Percentiles rank a stretch among this genome's conserved stretches.
Conservation (phyloP, 306 rosid species). For the Biancaea sappan region DNA sequence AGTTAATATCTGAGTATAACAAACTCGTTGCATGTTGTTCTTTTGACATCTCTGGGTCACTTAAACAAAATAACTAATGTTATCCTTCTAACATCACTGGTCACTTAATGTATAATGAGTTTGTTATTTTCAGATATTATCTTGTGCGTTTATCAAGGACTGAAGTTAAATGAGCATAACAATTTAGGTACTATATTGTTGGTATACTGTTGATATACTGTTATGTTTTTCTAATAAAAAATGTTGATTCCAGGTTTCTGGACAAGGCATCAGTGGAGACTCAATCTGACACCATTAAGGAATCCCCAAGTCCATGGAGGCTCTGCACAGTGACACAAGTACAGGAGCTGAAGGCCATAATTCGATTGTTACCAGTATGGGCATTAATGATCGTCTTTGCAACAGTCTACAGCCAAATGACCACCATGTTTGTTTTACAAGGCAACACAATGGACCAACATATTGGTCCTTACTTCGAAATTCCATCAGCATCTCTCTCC, state of each 20-base stretch:
- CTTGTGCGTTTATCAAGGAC: neutral
- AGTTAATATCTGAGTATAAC: neutral
- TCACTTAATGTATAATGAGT: neutral
- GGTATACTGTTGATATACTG: neutral
- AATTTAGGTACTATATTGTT: neutral
- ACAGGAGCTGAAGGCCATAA: conserved; percentile 74
- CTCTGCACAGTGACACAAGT: conserved; percentile 89
- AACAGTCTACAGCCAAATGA: conserved; percentile 80
- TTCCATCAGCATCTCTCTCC: conserved; percentile 86
- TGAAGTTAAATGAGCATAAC: neutral
- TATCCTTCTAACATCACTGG: no score
- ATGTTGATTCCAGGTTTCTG: conserved; percentile 53
- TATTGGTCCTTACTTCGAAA: conserved; percentile 68
- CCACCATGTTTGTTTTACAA: conserved; percentile 86
- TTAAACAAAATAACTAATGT: neutral
- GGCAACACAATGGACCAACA: conserved; percentile 83
- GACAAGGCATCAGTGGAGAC: conserved; percentile 78
- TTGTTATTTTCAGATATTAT: neutral
- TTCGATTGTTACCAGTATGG: conserved; percentile 78
- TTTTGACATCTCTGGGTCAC: neutral
- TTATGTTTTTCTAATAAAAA: neutral
- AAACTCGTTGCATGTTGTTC: neutral
- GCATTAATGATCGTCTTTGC: conserved; percentile 73
- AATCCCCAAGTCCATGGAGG: conserved; percentile 57
- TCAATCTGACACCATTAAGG: conserved; percentile 38